Evolutionary conservation across 2,329 filamentous ascomycete genomes (phyloP), one percentile per base, ranked within the genome.

Genomic region (Fonsecaea multimorphosa): DNA sequence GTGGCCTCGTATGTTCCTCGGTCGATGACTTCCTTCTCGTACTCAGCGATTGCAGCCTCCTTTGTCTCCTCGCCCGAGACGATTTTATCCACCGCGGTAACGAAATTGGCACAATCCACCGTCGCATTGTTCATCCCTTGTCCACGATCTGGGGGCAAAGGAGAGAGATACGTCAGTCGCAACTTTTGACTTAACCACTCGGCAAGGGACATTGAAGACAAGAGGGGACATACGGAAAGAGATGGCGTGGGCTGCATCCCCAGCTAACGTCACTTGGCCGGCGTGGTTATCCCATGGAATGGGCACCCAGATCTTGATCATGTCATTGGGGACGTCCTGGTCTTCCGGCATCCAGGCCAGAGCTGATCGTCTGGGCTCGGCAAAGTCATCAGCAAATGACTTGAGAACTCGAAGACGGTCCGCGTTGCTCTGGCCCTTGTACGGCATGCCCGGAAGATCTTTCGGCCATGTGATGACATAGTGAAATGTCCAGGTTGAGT

Each of bases 401-500:
- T 55, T 55, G 31, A 55, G 52, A 12, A 32, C 52, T 19, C 51
- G 51, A 31, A 55, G 52, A 19, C 52, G 52, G 2, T 55, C 52
- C 12, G 52, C 14, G 19, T 55, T 55, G 52, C 27, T 55, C 27
- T 55, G 27, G 52, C 27, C 52, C 3, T 34, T 55, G 27, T 53
- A 53, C n/a, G 51, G 51, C 51, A 53, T 31, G 2, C 51, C 51
- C 14, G 51, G 51, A 31, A 53, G 51, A 11, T 55, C 52, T 12
- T 19, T 32, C 16, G 27, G 52, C 52, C 52, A 55, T n/a, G 52
- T 32, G 12, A 55, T 36, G 1, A 32, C 52, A 32, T 34, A 34
- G 14, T 55, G 52, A 14, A 55, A 55, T n/a, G 52, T 55, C 52
- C 52, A 55, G 27, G 52, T 53, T 27, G 51, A 53, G 51, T 53